Evolutionary conservation across 75 land plant species (phyloP), one percentile per base, ranked within the genome.

Genomic region (Sequoia sempervirens): DNA sequence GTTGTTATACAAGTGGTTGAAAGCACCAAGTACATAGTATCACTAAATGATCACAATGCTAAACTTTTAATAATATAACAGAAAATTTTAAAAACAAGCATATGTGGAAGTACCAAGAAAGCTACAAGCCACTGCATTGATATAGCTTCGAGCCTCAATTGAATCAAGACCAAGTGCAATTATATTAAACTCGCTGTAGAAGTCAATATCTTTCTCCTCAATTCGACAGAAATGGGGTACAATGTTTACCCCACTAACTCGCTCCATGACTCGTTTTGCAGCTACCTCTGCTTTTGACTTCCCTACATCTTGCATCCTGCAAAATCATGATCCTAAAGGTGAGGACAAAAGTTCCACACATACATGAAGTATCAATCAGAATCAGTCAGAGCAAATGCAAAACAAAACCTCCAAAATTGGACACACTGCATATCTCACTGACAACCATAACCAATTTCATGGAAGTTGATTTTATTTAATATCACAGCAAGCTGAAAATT

Each of bases 161-260:
- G 99, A 98, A 90, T 98, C 99, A 87, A 98, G 92, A 85, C 99
- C 99, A 89, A 98, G 95, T 46, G 87, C 99, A 84, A 98, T 98
- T 50, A 98, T 94, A 41, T 89, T 88, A 80, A 98, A 98, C 32
- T 93, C 88, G 82, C 87, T 90, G 83, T 94, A 98, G 73, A 98
- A 98, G 7, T 91, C 90, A 47, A 90, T 70, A 11, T 96, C 97
- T 85, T 96, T 98, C 32, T 98, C 98, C 88, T 98, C 99, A 87
- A 98, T 98, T 79, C 99, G 87, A 84, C 99, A 92, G 85, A 92
- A 98, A 89, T 98, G 99, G n/a, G 99, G 95, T 34, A 89, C 87
- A 81, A 98, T 97, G 54, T 90, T 91, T 53, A 96, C 99, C 38
- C 99, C 99, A 89, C 91, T 92, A 52, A 98, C 93, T 83, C 99